Evolutionary conservation across 148 eudicot genomes (phyloP), one percentile per base, ranked within the genome.

Genomic region (Rhododendron vialii): DNA sequence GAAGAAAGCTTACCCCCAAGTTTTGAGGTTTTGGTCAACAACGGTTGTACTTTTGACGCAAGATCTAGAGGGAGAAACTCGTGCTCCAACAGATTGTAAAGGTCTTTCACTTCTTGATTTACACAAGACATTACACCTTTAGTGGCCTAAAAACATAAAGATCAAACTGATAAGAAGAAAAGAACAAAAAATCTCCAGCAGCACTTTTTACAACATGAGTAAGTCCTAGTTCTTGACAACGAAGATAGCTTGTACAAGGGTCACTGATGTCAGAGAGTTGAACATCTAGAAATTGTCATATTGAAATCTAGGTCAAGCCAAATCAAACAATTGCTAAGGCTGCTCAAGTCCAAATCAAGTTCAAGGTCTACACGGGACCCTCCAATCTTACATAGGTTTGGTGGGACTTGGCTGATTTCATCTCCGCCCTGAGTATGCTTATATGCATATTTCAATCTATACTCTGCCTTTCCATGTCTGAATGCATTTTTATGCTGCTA

Each of bases 121-220:
- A 90, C 99, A 91, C 94, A 96, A 63, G 92, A 89, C 98, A 96
- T 92, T 53, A 96, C 96, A 86, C 99, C 99, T 89, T 93, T 96
- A 35, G 93, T 90, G 22, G 88, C 94, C 99, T 96, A 88, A 84
- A 57, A 67, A 80, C 3, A 43, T 5, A 47, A 80, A 76, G 35
- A 7, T n/a, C 1, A 59, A 36, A 84, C 22, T 3, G 55, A 75
- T 12, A 75, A 69, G 22, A 78, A 38, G 0, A 33, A 20, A 35
- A 14, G 38, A 48, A n/a, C 1, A 80, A 1, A 20, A 78, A 18
- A 20, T 78, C 55, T 22, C 51, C 55, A 22, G 30, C 5, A n/a
- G 30, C 55, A 18, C 7, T 26, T 79, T 79, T 17, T 15, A 50
- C 55, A 78, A 24, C 81, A n/a, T 14, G 80, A 24, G 33, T 10